Evolutionary conservation across 2,329 filamentous ascomycete genomes (phyloP).

Genomic region (Gnomoniopsis sp.): DNA sequence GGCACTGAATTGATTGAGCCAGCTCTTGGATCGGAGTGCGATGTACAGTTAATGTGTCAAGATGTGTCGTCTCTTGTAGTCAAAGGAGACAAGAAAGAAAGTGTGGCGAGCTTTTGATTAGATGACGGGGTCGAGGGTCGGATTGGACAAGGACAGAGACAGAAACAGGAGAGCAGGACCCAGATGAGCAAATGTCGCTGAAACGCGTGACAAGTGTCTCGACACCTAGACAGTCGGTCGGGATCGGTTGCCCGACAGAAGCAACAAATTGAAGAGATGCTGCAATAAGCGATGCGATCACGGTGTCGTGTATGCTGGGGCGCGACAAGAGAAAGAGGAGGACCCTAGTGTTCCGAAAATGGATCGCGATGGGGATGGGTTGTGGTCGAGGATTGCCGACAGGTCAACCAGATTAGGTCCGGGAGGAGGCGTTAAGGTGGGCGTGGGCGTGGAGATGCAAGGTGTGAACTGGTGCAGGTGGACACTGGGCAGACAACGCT

Average conservation of each 20-base stretch:
- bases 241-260: background rate
- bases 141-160: background rate
- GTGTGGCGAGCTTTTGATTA: slow-evolving; percentile 4
- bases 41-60: background rate
- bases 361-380: background rate
- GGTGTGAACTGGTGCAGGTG: background rate
- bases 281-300: background rate
- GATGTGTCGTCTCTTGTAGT: background rate
- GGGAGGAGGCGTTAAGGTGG: background rate
- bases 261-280: background rate
- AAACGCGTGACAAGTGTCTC: slow-evolving; percentile 12
- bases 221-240: background rate
- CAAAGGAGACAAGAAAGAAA: background rate
- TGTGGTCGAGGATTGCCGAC: background rate
- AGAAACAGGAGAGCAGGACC: slow-evolving; percentile 1
- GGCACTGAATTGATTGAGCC: slow-evolving; percentile 12
- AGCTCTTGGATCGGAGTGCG: slow-evolving; percentile 13
- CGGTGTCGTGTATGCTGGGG: background rate
- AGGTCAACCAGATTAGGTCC: background rate
- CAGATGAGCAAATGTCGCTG: slow-evolving; percentile 1
- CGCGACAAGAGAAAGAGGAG: background rate
- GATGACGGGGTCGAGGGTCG: background rate
- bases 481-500: background rate
- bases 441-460: background rate
- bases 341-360: background rate